Percentiles rank a stretch among this genome's conserved stretches.
Conservation (phyloP, 176 grass and related monocot genomes). For the Olyra latifolia region DNA sequence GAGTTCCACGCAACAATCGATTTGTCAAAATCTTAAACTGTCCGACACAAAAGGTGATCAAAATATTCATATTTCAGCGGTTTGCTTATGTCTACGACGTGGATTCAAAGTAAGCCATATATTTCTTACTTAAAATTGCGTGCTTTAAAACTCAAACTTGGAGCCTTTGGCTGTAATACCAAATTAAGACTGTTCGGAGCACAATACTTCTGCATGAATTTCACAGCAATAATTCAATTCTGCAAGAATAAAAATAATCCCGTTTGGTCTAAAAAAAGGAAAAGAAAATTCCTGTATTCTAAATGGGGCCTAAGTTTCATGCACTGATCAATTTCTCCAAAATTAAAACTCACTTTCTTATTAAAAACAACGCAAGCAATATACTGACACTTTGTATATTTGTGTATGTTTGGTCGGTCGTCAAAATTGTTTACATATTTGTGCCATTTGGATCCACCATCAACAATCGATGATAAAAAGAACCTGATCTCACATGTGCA, state of each 20-base stretch:
- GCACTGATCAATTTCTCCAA: neutral
- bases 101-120: neutral
- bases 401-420: neutral
- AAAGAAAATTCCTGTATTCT: too few species aligned
- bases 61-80: neutral
- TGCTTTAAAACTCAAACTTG: neutral
- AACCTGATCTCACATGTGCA: neutral
- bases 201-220: too few species aligned
- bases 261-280: too few species aligned
- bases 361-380: neutral
- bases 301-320: too few species aligned
- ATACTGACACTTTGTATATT: neutral
- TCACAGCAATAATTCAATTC: too few species aligned
- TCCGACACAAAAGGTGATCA: neutral
- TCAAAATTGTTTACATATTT: neutral
- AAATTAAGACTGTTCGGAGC: neutral
- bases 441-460: neutral
- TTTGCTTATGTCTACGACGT: neutral
- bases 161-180: neutral
- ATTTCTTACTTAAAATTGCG: neutral
- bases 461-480: neutral
- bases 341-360: neutral
- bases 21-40: neutral
- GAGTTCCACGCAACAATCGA: neutral
- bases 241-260: too few species aligned